Conservation (phyloP, 2,329 filamentous ascomycete genomes). For the Incumbomyces delicatus region DNA sequence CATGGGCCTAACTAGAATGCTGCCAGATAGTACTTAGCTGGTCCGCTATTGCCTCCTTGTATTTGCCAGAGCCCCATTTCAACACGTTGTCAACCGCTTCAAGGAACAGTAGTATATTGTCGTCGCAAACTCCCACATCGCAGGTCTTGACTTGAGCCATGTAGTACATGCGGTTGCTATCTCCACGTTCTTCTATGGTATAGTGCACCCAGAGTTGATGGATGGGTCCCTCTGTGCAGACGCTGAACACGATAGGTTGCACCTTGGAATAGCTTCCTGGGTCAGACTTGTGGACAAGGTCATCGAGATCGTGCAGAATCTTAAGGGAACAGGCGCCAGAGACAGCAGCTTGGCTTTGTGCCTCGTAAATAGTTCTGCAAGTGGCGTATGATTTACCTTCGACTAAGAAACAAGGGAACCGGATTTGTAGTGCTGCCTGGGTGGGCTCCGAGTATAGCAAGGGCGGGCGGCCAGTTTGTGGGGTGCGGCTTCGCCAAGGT, state of each 20-base stretch:
- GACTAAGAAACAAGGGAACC: constrained; percentile 13
- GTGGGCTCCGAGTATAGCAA: constrained; percentile 13
- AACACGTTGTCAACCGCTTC: constrained; percentile 9
- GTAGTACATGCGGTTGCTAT: constrained; percentile 7
- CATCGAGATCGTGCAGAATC: constrained; percentile 5
- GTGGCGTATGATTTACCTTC: constrained; percentile 18
- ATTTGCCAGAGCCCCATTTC: constrained; percentile 7
- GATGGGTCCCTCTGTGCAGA: constrained; percentile 19
- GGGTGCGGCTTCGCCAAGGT: too few species aligned
- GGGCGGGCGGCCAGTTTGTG: too few species aligned
- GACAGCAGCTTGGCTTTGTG: constrained; percentile 17
- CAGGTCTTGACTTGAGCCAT: constrained; percentile 9
- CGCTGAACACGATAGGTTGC: constrained; percentile 18
- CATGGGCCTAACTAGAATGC: too few species aligned
- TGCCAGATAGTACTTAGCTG: too few species aligned
- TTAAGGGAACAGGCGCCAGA: constrained; percentile 9
- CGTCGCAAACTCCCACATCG: constrained; percentile 4
- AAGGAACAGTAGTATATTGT: background rate
- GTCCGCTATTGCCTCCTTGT: too few species aligned
- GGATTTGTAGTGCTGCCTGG: constrained; percentile 10
- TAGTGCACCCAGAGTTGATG: constrained; percentile 21
- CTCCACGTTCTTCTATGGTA: constrained; percentile 3
- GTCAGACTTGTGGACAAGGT: background rate
- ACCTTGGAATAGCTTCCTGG: too few species aligned
- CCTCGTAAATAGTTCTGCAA: constrained; percentile 13